Base-by-base conservation (phyloP, 1,139 yeast species). In the Barnettozyma hawaiiensis region DNA sequence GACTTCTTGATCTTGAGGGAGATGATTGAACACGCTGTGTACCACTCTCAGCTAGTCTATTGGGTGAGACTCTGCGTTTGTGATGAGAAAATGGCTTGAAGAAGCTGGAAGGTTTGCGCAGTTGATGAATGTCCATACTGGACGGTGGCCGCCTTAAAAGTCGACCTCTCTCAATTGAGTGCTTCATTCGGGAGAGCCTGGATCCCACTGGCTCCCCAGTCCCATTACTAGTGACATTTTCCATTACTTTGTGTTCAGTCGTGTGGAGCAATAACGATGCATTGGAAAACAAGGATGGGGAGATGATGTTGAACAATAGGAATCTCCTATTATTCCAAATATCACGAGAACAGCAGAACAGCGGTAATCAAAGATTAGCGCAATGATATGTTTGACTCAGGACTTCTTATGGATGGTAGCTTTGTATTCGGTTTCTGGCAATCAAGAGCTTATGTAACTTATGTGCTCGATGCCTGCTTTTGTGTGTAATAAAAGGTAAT, bases 71-170 rank as follows among this genome's bases (percentile, higher is more conserved):
- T 14, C 41, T 41, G 16, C 38, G 31, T 31, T 29, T 37, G 22
- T 41, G 43, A 22, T 32, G 29, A 7, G 24, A 19, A 8, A 38
- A 35, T 9, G 41, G 5, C 23, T 42, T 46, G 39, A 46, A 46
- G 16, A 43, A 44, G 10, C 31, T 32, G 16, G 44, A 29, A 5
- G 47, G 47, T 26, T 19, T 43, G 12, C 43, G 28, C 12, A 41
- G 29, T n/a, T 44, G 45, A 16, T 39, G 37, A 7, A 31, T 11
- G n/a, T 46, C 49, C 38, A 31, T 10, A 18, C 14, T 39, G 2
- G 38, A 39, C 10, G 45, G 27, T 8, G 44, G 36, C 24, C 42
- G 36, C 24, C 42, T 37, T 10, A 40, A 29, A 4, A 31, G 12
- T 5, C 44, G 23, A 10, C 39, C 27, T 18, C 24, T 27, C 11